Base-by-base conservation (phyloP, 106 monocot genomes). In the Platanthera guangdongensis region DNA sequence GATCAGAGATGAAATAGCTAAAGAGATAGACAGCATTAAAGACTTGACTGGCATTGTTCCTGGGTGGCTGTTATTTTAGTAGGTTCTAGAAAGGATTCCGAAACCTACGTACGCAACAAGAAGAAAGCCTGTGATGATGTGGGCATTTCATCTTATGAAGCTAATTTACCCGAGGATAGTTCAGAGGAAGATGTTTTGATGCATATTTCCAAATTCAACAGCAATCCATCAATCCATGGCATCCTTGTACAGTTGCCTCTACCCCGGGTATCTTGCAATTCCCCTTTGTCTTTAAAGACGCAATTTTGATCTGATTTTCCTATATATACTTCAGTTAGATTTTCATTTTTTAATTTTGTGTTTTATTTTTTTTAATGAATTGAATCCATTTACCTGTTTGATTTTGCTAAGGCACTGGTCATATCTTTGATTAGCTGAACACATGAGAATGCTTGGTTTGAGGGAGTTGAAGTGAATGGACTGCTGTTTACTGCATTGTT, bases 91-190 rank as follows among this genome's bases (percentile, higher is more conserved):
- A 93, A 91, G 84, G 95, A 96, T 73, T 93, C 93, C 19, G 89
- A 87, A 84, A 96, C 77, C 75, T 96, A 93, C 69, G 95, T 96
- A 28, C 51, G 73, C 51, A 96, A 88, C 90, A 93, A 96, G 89
- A 85, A 92, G 68, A 96, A 93, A 79, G 95, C 95, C 21, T 96
- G 93, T 74, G 90, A 86, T 11, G 93, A 96, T 82, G 90, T 93
- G 21, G 93, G 95, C n/a, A 96, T 96, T 75, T 74, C 75, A 22
- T 96, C 93, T 47, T 72, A 93, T 75, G 87, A 96, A 21, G 12
- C 78, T 68, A 88, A 86, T 47, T 83, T 96, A 51, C 86, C 93
- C 2, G 89, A 96, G 75, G 79, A 85, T 48, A 78, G 86, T 76
- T 83, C 93, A 9, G 90, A 96, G 80, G 39, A 62, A 1, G 91